Conservation (phyloP, 345 rosid genomes). For the Atalantia buxifolia region DNA sequence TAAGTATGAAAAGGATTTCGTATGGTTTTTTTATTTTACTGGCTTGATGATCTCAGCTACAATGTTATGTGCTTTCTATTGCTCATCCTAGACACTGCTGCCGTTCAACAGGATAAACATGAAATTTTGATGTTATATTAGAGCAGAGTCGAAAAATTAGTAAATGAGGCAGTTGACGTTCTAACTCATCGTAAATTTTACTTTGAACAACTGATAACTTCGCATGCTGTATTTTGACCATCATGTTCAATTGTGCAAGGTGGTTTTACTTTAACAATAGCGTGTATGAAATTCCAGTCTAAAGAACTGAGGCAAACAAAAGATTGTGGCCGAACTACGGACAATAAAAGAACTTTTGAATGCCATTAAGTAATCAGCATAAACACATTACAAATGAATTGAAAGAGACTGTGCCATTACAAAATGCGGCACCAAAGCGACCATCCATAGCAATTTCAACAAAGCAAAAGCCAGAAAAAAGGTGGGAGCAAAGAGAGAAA, state of each 20-base stretch:
- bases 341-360: background rate
- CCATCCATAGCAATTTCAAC: constrained; percentile 3
- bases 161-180: background rate
- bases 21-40: no score
- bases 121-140: background rate
- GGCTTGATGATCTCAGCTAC: background rate
- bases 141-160: background rate
- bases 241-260: background rate
- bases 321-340: background rate
- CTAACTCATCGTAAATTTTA: no score
- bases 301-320: no score
- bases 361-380: background rate
- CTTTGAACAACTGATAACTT: no score
- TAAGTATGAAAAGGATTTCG: background rate
- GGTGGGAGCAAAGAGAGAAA: background rate
- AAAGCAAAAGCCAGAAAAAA: background rate
- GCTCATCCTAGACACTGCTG: background rate
- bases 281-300: no score
- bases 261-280: background rate
- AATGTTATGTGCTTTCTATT: background rate
- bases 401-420: constrained; percentile 18
- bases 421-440: constrained; percentile 22
- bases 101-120: background rate
- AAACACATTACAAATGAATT: constrained; percentile 18
- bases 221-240: no score